These are phyloP conservation scores for Boeremia lycopersici DNA, from an alignment of 2,329 filamentous ascomycete genomes.

Conservation along the genomic window DNA sequence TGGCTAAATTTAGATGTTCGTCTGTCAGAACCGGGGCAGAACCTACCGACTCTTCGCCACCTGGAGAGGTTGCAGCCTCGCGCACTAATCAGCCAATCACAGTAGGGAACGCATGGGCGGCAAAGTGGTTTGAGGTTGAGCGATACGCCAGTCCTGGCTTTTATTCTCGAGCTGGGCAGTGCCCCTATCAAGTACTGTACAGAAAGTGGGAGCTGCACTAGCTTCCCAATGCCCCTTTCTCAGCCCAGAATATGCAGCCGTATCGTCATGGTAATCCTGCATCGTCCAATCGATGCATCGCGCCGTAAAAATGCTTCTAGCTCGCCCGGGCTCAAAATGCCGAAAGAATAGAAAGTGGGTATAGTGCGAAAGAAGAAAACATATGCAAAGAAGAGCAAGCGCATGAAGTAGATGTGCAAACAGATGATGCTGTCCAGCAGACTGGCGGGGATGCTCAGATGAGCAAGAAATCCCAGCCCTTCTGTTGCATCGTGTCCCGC, in stretches of 20 bases:
- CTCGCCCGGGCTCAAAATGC: constrained; percentile 30
- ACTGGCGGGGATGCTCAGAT: constrained; percentile 61
- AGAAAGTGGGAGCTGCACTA: constrained; percentile 44
- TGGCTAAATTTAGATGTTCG: constrained; percentile 28
- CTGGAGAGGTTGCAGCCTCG: constrained; percentile 10
- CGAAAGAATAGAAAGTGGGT: constrained; percentile 49
- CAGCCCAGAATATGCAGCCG: constrained; percentile 5
- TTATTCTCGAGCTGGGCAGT: constrained; percentile 26
- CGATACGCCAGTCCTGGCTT: constrained; percentile 36
- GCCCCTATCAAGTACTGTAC: constrained; percentile 38
- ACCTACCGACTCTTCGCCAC: constrained; percentile 21
- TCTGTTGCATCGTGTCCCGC: constrained; percentile 90
- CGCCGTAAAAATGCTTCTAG: constrained; percentile 32
- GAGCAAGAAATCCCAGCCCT: constrained; percentile 90
- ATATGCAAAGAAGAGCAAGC: constrained; percentile 30
- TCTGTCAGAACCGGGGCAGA: constrained; percentile 17
- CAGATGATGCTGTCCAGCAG: constrained; percentile 48
- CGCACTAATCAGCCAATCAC: constrained; percentile 13
- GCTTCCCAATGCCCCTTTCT: constrained; percentile 35
- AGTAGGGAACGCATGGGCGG: constrained; percentile 2
- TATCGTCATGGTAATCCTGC: constrained; percentile 24
- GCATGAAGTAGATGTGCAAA: constrained; percentile 21
- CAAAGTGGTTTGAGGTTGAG: constrained; percentile 14
- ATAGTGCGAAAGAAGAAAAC: constrained; percentile 47
- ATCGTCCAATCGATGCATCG: constrained; percentile 32